Evolutionary conservation across 495 filamentous ascomycete genomes (phyloP), one percentile per base, ranked within the genome.

Genomic region (Aspergillus coremiiformis): DNA sequence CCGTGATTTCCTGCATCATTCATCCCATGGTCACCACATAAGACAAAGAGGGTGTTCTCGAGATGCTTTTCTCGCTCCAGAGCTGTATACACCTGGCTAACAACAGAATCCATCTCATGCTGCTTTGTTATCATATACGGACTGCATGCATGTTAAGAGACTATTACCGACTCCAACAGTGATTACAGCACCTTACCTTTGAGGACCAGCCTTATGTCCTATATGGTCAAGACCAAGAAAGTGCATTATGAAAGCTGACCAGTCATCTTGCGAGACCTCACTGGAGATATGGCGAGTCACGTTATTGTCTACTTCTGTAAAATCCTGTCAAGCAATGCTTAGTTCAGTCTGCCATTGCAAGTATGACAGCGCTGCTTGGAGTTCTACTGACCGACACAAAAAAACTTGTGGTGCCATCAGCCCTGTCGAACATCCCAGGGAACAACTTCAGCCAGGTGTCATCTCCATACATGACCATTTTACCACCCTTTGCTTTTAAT

Each of bases 381-480:
- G 43, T 56, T 59, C 43, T 49, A 83, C 87, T 78, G 61, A 96
- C 90, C 69, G 93, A 91, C 54, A 99, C 93, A 67, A 96, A 99
- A 65, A 99, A 99, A 68, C 91, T 96, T 30, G 89, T 88, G 2
- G 94, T 97, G 30, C 94, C 94, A 63, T 99, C 93, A 17, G 80
- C 75, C 26, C 91, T 82, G 56, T 80, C 79, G 69, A 99, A 99
- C 32, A 83, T 85, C 7, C 78, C 81, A 5, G 93, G 93, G 63
- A 99, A 97, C 29, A 99, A 78, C 67, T 96, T 97, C 50, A 97
- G 72, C 93, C 93, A 99, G 12, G 93, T 99, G 66, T 99, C 93
- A 63, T 99, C 93, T 39, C 93, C 93, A 58, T 94, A 96, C 87
- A 99, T 92, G 64, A 95, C 74, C 45, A 96, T 74, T 55, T 86